Conservation (phyloP, 1,284 basidiomycete species). For the Rhodotorula sp. region DNA sequence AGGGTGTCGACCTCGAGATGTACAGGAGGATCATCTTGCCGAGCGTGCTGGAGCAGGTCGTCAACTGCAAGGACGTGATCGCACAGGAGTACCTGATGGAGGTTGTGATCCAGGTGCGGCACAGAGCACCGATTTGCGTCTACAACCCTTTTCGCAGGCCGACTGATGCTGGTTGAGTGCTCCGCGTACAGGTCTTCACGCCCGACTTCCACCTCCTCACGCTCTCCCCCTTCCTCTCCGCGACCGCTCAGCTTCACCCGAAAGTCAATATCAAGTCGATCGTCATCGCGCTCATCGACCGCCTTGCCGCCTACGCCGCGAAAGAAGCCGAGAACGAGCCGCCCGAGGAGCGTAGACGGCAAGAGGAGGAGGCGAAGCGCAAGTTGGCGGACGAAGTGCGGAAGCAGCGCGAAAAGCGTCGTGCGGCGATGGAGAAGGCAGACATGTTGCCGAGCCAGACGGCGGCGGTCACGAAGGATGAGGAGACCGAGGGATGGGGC, state of each 20-base stretch:
- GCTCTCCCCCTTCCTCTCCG: constrained; percentile 85
- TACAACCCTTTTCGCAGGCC: background rate
- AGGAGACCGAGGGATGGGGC: constrained; percentile 36
- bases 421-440: constrained; percentile 52
- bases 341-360: constrained; percentile 82
- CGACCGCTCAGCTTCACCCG: constrained; percentile 88
- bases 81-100: constrained; percentile 98
- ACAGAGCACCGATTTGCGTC: background rate
- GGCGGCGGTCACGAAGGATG: constrained; percentile 5
- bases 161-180: background rate
- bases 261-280: constrained; percentile 96
- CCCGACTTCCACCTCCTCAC: constrained; percentile 94
- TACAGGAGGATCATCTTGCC: constrained; percentile 81
- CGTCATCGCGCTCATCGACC: constrained; percentile 90
- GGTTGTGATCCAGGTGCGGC: constrained; percentile 83
- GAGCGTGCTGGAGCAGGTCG: constrained; percentile 87
- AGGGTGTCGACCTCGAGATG: constrained; percentile 88
- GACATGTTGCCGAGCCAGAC: constrained; percentile 52
- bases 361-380: constrained; percentile 84
- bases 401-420: constrained; percentile 52
- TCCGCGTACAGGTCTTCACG: constrained; percentile 73
- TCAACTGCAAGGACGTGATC: constrained; percentile 94
- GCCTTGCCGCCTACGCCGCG: constrained; percentile 89
- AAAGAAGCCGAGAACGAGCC: constrained; percentile 89
- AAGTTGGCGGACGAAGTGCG: constrained; percentile 82